Conservation (phyloP, 2,329 filamentous ascomycete species). For the Annulohypoxylon truncatum region DNA sequence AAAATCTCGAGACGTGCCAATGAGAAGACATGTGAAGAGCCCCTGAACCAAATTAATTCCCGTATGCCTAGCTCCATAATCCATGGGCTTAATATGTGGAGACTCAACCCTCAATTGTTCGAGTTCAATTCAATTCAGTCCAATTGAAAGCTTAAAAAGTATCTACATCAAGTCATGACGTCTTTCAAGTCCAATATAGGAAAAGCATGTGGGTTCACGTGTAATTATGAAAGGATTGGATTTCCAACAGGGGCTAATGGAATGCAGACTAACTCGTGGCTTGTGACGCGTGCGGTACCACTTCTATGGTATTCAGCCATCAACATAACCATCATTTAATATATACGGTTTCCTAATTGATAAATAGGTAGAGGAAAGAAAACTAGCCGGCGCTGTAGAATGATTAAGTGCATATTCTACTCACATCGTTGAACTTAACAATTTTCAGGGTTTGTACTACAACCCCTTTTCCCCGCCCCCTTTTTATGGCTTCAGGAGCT, state of each 20-base stretch:
- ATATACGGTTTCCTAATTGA: too few relatives aligned
- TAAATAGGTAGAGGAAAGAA: too few relatives aligned
- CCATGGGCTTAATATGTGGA: not conserved
- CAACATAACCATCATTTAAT: too few relatives aligned
- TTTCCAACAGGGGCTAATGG: not conserved
- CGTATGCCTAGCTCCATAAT: too few relatives aligned
- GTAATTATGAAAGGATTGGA: not conserved
- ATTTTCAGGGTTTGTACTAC: too few relatives aligned
- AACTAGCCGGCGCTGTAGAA: too few relatives aligned
- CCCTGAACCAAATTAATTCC: not conserved
- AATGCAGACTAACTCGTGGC: not conserved
- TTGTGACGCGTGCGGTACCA: not conserved
- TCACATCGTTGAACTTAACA: too few relatives aligned
- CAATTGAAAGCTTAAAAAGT: not conserved
- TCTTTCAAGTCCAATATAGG: conserved; percentile 11
- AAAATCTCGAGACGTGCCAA: too few relatives aligned
- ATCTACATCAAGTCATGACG: conserved; percentile 24
- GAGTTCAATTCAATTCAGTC: not conserved
- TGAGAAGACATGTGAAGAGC: not conserved
- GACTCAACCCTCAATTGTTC: not conserved
- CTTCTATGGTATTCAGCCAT: too few relatives aligned
- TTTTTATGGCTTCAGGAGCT: not conserved
- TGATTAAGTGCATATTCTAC: too few relatives aligned
- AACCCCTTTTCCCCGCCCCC: not conserved
- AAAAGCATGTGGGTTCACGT: not conserved